Evolutionary conservation across 495 filamentous ascomycete genomes (phyloP).

Genomic region (Glonium stellatum): DNA sequence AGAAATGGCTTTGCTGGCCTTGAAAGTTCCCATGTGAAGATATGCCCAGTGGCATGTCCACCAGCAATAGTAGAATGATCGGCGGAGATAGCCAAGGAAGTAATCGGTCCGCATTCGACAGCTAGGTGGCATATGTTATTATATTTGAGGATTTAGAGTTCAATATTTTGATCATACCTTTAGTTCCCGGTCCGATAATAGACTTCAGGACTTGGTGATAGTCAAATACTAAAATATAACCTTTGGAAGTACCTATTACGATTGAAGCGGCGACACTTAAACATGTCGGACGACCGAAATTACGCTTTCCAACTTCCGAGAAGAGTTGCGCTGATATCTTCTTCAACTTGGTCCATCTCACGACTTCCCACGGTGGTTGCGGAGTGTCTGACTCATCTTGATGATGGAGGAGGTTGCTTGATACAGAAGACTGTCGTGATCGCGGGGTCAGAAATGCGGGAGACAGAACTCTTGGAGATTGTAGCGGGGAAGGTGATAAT

Average conservation of each 20-base stretch:
- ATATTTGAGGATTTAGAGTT: neutral
- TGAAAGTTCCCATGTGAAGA: constrained; percentile 94
- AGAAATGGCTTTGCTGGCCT: constrained; percentile 79
- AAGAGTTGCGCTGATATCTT: constrained; percentile 85
- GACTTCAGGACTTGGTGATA: constrained; percentile 91
- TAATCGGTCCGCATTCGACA: constrained; percentile 82
- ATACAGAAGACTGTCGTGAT: constrained; percentile 68
- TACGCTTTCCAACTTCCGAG: constrained; percentile 89
- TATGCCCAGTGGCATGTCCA: constrained; percentile 82
- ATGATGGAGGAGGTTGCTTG: constrained; percentile 43
- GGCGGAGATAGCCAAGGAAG: constrained; percentile 81
- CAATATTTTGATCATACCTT: constrained; percentile 48
- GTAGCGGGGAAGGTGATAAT: constrained; percentile 53
- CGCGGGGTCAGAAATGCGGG: constrained; percentile 70
- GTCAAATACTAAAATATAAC: constrained; percentile 90
- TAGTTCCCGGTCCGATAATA: constrained; percentile 90
- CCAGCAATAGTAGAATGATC: constrained; percentile 87
- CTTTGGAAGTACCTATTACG: constrained; percentile 86
- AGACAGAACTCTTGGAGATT: constrained; percentile 62
- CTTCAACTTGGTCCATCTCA: constrained; percentile 89
- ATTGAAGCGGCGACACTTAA: constrained; percentile 84
- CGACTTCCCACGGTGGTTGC: constrained; percentile 84
- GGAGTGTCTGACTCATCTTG: constrained; percentile 57
- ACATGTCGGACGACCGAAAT: constrained; percentile 87
- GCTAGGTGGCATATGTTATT: constrained; percentile 43